Conservation (phyloP, 1,284 basidiomycete genomes). For the Ceratobasidium theobromae region DNA sequence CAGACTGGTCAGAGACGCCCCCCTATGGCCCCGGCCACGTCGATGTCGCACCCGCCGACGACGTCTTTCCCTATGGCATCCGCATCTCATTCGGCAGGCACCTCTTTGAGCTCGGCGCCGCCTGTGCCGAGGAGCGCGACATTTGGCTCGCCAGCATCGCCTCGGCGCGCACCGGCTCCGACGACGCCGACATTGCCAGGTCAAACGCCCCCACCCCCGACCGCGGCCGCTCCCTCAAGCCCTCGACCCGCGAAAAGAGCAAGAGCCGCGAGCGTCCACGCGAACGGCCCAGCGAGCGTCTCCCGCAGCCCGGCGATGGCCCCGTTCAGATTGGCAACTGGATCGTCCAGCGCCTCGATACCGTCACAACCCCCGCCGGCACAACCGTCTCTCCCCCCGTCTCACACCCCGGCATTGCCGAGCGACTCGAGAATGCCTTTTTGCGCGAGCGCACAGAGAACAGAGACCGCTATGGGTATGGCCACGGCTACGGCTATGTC, state of each 20-base stretch:
- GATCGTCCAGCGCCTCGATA: neutral
- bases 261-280: neutral
- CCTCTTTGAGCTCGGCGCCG: conserved; percentile 79
- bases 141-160: conserved; percentile 75
- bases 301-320: neutral
- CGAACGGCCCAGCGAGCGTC: neutral
- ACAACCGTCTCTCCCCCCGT: neutral
- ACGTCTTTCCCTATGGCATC: conserved; percentile 15
- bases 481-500: neutral
- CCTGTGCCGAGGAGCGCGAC: conserved; percentile 76
- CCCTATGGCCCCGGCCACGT: conserved; percentile 6
- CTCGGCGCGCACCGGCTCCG: conserved; percentile 45
- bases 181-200: neutral
- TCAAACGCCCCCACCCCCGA: no score
- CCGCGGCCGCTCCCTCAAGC: no score
- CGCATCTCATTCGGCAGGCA: conserved; percentile 58
- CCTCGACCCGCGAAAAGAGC: neutral
- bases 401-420: neutral
- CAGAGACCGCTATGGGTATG: neutral
- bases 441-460: neutral
- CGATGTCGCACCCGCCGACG: neutral
- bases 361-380: neutral
- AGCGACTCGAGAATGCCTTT: conserved; percentile 13
- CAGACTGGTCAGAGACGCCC: neutral
- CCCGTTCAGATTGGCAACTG: neutral